These are phyloP conservation scores for Cladophialophora chaetospira DNA, from an alignment of 2,329 filamentous ascomycete genomes.

Conservation along the genomic window DNA sequence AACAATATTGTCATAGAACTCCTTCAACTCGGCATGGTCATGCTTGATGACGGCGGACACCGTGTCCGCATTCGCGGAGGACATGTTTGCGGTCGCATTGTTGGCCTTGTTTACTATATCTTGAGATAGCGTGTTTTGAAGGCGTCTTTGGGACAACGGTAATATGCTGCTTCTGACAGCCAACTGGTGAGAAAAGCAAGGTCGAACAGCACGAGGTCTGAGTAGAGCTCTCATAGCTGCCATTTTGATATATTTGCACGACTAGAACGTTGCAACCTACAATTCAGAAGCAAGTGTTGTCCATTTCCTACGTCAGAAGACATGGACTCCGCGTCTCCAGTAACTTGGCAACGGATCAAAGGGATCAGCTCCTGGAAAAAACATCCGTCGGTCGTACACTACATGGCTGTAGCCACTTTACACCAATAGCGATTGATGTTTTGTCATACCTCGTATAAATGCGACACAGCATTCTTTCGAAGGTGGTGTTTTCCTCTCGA, in stretches of 20 bases:
- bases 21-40: conserved; percentile 47
- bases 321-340: no score
- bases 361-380: not conserved
- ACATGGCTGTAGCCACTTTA: no score
- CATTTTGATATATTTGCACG: not conserved
- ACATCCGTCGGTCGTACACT: no score
- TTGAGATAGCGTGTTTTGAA: not conserved
- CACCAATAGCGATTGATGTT: not conserved
- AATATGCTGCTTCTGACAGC: not conserved
- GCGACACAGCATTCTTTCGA: no score
- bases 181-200: not conserved
- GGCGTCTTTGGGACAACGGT: not conserved
- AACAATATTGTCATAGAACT: conserved; percentile 49
- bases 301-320: not conserved
- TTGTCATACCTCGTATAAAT: not conserved
- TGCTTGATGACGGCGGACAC: conserved; percentile 38
- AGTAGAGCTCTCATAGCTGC: not conserved
- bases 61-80: not conserved
- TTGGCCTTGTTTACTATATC: not conserved
- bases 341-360: no score
- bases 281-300: not conserved
- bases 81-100: not conserved
- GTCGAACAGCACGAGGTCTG: not conserved
- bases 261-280: not conserved
- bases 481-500: no score